phyloP scores from a whole-genome alignment of 2,329 filamentous ascomycete genomes.

The Trichophyton verrucosum region DNA sequence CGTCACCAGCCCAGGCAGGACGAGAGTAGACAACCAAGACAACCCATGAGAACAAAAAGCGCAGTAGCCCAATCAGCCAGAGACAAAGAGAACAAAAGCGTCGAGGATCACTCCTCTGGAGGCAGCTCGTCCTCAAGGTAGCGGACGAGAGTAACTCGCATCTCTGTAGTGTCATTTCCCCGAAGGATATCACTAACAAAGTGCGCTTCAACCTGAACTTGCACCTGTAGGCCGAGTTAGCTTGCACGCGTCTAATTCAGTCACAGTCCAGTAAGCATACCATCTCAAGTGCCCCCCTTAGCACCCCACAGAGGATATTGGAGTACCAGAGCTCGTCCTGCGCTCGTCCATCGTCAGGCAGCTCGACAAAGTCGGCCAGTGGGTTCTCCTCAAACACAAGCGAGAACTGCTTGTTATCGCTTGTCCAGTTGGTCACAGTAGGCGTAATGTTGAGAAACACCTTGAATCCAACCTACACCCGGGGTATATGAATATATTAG shows the following conservation, averaged over 20 bases:
- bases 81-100: not conserved
- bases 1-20: not conserved
- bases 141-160: conserved; percentile 80
- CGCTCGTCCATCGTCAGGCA: conserved; percentile 87
- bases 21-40: not conserved
- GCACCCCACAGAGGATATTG: conserved; percentile 87
- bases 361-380: conserved; percentile 89
- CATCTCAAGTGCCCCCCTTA: conserved; percentile 90
- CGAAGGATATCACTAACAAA: conserved; percentile 89
- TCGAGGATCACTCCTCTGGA: conserved; percentile 48
- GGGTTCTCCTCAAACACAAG: conserved; percentile 95
- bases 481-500: not conserved
- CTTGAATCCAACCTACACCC: conserved; percentile 81
- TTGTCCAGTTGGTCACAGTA: conserved; percentile 87
- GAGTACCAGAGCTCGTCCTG: conserved; percentile 98
- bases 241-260: no score
- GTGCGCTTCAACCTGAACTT: conserved; percentile 97
- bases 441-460: conserved; percentile 97
- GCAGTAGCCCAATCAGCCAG: not conserved
- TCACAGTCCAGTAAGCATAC: conserved; percentile 35
- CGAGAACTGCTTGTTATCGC: conserved; percentile 91
- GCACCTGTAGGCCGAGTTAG: conserved; percentile 41
- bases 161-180: conserved; percentile 93
- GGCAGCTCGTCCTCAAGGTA: conserved; percentile 98
- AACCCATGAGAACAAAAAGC: not conserved